Percentiles rank a stretch among this genome's conserved stretches.
These are phyloP conservation scores for Tuber brumale DNA, from an alignment of 495 filamentous ascomycete genomes.

Conservation along the genomic window DNA sequence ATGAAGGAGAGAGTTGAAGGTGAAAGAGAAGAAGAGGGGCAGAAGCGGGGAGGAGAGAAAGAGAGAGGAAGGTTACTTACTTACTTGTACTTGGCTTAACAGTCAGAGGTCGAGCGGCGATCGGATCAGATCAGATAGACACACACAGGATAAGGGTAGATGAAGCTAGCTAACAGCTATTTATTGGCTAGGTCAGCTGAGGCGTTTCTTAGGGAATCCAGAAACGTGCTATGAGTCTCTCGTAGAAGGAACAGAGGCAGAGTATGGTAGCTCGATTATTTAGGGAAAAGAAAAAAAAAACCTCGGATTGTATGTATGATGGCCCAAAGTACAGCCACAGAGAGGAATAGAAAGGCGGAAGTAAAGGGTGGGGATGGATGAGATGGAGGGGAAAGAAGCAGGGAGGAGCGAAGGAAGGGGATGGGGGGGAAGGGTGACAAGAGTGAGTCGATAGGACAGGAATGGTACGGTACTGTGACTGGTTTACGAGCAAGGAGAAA, in stretches of 20 bases:
- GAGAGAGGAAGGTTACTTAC: slow-evolving; percentile 24
- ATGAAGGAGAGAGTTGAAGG: slow-evolving; percentile 1
- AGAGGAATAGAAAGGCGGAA: background rate
- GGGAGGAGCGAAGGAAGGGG: background rate
- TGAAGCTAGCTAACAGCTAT: background rate
- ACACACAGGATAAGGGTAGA: background rate
- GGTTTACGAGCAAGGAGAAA: background rate
- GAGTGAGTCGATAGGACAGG: background rate
- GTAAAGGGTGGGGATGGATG: background rate
- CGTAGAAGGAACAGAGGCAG: background rate
- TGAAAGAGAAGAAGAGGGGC: background rate
- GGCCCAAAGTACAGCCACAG: background rate
- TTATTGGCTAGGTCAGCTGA: background rate
- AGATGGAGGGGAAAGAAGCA: background rate
- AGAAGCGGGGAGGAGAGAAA: slow-evolving; percentile 5
- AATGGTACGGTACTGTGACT: background rate
- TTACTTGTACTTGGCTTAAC: slow-evolving; percentile 6
- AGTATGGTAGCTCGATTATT: background rate
- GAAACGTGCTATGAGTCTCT: background rate
- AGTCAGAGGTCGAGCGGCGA: background rate
- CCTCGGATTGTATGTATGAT: background rate
- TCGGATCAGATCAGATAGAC: background rate
- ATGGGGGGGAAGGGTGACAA: background rate
- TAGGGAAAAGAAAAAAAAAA: background rate
- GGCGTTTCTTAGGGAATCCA: background rate